These are phyloP conservation scores for Aspergillus tamarii DNA, from an alignment of 2,329 filamentous ascomycete species.

Conservation along the genomic window DNA sequence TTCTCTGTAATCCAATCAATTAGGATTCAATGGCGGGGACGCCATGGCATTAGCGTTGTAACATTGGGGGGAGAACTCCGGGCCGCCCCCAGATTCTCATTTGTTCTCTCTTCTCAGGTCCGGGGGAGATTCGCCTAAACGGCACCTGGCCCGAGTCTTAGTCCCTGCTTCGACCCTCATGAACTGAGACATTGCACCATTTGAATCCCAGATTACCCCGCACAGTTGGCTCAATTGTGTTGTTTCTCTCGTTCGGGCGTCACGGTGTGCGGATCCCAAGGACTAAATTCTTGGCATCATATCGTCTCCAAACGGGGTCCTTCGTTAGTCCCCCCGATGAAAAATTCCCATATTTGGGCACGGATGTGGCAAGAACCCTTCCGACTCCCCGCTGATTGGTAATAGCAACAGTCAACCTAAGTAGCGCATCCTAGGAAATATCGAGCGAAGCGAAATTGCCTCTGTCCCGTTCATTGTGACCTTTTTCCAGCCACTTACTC, in stretches of 20 bases:
- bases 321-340: neutral
- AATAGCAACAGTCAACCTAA: neutral
- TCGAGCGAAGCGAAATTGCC: neutral
- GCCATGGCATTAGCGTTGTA: slow-evolving; percentile 13
- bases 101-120: slow-evolving; percentile 13
- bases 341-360: neutral
- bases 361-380: neutral
- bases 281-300: neutral
- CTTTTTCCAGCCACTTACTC: neutral
- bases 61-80: slow-evolving; percentile 13
- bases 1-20: slow-evolving; percentile 9
- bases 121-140: slow-evolving; percentile 13
- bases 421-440: neutral
- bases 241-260: neutral
- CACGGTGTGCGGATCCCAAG: neutral
- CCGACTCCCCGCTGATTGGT: neutral
- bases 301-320: neutral
- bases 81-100: slow-evolving; percentile 31
- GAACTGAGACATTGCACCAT: slow-evolving; percentile 14
- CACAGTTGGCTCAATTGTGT: neutral
- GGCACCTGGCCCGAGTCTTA: slow-evolving; percentile 6
- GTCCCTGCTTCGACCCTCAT: slow-evolving; percentile 5
- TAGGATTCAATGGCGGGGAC: slow-evolving; percentile 16
- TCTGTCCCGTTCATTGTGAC: neutral
- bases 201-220: slow-evolving; percentile 10